Evolutionary conservation across 1,139 yeast species (phyloP).

Genomic region (Wickerhamomyces sp.): DNA sequence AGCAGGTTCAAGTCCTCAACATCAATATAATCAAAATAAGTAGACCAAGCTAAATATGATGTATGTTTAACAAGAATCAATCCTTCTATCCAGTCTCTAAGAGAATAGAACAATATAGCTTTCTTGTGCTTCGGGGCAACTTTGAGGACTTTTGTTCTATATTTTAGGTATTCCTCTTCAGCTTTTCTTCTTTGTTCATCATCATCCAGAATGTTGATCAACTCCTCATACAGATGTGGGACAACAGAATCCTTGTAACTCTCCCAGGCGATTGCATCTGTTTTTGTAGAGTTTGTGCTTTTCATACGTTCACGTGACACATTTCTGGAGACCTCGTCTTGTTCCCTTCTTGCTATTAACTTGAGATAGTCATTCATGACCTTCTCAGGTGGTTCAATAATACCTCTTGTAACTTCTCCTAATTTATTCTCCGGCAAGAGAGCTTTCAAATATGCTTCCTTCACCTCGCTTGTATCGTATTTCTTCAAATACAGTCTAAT

Average conservation of each 20-base stretch:
- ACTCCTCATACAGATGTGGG: slow-evolving; percentile 46
- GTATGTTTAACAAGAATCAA: slow-evolving; percentile 65
- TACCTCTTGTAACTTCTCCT: slow-evolving; percentile 51
- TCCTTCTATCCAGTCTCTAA: slow-evolving; percentile 61
- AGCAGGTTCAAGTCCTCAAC: slow-evolving; percentile 44
- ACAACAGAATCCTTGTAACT: slow-evolving; percentile 47
- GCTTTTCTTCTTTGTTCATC: slow-evolving; percentile 53
- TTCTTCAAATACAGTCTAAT: slow-evolving; percentile 41
- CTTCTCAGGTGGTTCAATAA: slow-evolving; percentile 46
- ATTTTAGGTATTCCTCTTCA: slow-evolving; percentile 58
- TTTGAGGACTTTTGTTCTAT: slow-evolving; percentile 50
- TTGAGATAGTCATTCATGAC: slow-evolving; percentile 49
- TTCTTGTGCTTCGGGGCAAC: slow-evolving; percentile 43
- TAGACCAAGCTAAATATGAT: slow-evolving; percentile 66
- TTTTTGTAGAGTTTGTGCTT: slow-evolving; percentile 36
- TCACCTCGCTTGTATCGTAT: slow-evolving; percentile 31
- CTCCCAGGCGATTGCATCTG: slow-evolving; percentile 46
- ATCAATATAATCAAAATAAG: slow-evolving; percentile 77
- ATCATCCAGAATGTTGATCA: slow-evolving; percentile 59
- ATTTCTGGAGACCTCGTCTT: slow-evolving; percentile 28
- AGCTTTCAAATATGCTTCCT: slow-evolving; percentile 45
- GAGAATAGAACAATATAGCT: slow-evolving; percentile 34
- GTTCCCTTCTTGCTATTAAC: slow-evolving; percentile 41
- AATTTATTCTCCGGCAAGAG: slow-evolving; percentile 63
- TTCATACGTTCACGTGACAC: slow-evolving; percentile 42